phyloP scores from a whole-genome alignment of 495 filamentous ascomycete genomes.

The Penicillium herquei region DNA sequence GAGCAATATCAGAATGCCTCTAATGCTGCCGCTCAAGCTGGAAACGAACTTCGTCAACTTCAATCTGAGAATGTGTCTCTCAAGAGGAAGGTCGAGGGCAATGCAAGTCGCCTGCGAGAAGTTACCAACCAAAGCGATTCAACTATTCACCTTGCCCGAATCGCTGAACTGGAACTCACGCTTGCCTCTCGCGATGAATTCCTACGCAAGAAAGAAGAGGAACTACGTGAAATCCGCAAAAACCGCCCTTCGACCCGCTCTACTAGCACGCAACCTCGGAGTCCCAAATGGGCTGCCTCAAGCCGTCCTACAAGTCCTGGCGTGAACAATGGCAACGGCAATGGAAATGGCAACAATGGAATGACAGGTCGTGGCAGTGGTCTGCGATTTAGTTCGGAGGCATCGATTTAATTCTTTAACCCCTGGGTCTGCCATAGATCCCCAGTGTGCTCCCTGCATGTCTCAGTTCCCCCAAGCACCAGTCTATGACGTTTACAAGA shows the following conservation, averaged over 20 bases:
- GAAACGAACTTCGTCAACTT: constrained; percentile 51
- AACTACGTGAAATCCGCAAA: constrained; percentile 56
- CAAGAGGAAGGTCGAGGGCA: constrained; percentile 48
- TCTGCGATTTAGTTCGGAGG: constrained; percentile 43
- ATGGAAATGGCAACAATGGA: constrained; percentile 29
- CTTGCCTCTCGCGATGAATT: constrained; percentile 45
- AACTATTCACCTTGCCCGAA: constrained; percentile 30
- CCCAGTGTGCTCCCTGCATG: too few species aligned
- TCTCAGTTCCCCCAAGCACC: too few species aligned
- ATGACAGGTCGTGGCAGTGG: constrained; percentile 35
- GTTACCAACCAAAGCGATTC: constrained; percentile 46
- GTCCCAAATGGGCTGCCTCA: constrained; percentile 38
- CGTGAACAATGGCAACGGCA: constrained; percentile 27
- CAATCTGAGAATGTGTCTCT: constrained; percentile 46
- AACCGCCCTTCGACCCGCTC: constrained; percentile 47
- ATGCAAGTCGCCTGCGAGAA: constrained; percentile 50
- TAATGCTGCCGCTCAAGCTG: constrained; percentile 48
- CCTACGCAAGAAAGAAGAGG: constrained; percentile 58
- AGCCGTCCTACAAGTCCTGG: constrained; percentile 49
- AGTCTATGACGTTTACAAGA: constrained; percentile 20
- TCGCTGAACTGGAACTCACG: constrained; percentile 50
- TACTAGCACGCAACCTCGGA: constrained; percentile 47
- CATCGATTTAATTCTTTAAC: constrained; percentile 5
- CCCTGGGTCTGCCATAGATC: too few species aligned
- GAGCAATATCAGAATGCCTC: constrained; percentile 64